Evolutionary conservation across 2,329 filamentous ascomycete species (phyloP).

Genomic region (Xylaria polymorpha): DNA sequence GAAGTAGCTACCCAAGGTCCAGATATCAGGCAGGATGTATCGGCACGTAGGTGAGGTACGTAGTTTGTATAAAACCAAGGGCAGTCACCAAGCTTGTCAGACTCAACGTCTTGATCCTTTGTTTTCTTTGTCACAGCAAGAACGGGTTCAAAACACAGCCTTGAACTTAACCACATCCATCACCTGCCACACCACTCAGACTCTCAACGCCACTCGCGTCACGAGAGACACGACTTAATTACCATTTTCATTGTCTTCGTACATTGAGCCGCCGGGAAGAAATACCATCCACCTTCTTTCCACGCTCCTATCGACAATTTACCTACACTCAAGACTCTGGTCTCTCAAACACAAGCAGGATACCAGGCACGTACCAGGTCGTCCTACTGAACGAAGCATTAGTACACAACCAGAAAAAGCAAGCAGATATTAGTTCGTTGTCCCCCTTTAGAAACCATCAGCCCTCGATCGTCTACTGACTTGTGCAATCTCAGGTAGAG

Average conservation of each 20-base stretch:
- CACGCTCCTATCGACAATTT: slow-evolving; percentile 2
- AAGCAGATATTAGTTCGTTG: slow-evolving; percentile 12
- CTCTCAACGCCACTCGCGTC: slow-evolving; percentile 28
- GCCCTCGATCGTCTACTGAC: slow-evolving; percentile 11
- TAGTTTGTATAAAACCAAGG: slow-evolving; percentile 30
- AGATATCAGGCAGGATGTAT: background rate
- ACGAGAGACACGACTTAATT: slow-evolving; percentile 7
- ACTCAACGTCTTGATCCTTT: slow-evolving; percentile 22
- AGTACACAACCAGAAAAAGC: background rate
- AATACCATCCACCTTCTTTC: slow-evolving; percentile 3
- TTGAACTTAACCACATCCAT: slow-evolving; percentile 6
- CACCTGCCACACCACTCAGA: slow-evolving; percentile 12
- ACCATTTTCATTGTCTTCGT: slow-evolving; percentile 22
- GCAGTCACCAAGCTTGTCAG: slow-evolving; percentile 16
- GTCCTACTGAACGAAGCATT: background rate
- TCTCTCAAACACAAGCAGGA: background rate
- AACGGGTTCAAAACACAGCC: slow-evolving; percentile 18
- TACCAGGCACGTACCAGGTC: slow-evolving; percentile 1
- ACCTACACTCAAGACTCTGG: slow-evolving; percentile 5
- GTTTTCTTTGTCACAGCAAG: slow-evolving; percentile 35
- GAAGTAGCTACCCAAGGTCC: background rate
- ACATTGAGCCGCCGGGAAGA: slow-evolving; percentile 4
- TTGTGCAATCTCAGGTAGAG: slow-evolving; percentile 1
- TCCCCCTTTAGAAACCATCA: background rate
- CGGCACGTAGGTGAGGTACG: background rate